Base-by-base conservation (phyloP, 1,284 basidiomycete species). In the Pseudomicrostroma phylloplanum region DNA sequence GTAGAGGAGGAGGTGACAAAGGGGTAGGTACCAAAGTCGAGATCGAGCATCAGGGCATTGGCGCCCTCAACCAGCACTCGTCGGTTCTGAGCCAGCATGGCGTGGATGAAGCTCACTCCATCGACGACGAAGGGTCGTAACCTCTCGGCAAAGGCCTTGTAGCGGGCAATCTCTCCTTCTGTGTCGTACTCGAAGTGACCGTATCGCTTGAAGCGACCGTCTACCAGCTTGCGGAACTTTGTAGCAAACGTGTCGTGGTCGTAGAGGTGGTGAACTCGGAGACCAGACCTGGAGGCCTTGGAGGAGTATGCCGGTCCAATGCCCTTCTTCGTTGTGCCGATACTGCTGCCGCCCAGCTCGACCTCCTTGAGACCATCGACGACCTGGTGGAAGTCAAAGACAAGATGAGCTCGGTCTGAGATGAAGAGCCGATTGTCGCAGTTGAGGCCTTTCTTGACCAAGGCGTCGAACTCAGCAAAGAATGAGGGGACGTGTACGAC, bases 341-440 rank as follows among this genome's bases (percentile, higher is more conserved):
- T 97, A 80, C 89, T 82, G 62, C 74, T 88, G 19, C 91, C 91
- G 41, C 96, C 96, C 15, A 97, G 86, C 81, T 98, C 94, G 55
- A 93, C 90, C 81, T 98, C 94, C 81, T 98, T 98, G 74, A 98
- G 82, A 17, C 96, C 96, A 77, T 98, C 96, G 48, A 98, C 96
- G 74, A 97, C 96, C 82, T 98, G 94, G 82, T 98, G 94, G 81
- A 98, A 98, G 81, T 97, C 94, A 76, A 97, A 92, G 55, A 98
- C 94, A 67, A 98, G 87, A 71, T 96, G 92, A 1, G 94, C 92
- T 67, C 94, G 88, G 82, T 97, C 92, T 23, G 94, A 97, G 71
- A 98, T 83, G 80, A 96, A 90, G 23, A 98, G 83, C 49, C 96
- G 87, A 66, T 86, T 85, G 12, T 87, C 86, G 81, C 91, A 96